Evolutionary conservation across 768 basidiomycete species (phyloP).

Genomic region (Leccinum uliginosum): DNA sequence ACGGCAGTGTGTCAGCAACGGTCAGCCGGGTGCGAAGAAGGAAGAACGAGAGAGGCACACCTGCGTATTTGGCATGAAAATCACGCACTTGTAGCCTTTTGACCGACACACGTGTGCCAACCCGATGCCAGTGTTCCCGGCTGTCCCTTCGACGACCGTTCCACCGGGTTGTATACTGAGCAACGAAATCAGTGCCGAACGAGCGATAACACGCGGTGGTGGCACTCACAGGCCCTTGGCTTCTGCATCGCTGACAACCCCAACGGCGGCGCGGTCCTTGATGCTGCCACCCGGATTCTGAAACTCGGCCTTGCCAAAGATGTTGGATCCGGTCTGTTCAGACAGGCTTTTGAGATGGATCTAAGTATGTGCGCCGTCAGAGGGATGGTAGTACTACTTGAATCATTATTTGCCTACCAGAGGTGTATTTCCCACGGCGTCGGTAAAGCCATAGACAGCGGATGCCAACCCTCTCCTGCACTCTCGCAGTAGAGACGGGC

Average conservation of each 20-base stretch:
- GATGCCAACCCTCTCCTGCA: slow-evolving; percentile 36
- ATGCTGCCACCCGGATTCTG: slow-evolving; percentile 98
- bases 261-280: slow-evolving; percentile 95
- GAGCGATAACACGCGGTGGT: background rate
- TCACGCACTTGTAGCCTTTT: slow-evolving; percentile 94
- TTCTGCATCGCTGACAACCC: slow-evolving; percentile 84
- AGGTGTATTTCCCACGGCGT: slow-evolving; percentile 91
- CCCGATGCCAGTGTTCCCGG: slow-evolving; percentile 97
- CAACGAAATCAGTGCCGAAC: background rate
- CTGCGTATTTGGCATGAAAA: slow-evolving; percentile 98
- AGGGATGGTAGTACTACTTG: background rate
- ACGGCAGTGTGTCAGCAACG: background rate
- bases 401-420: slow-evolving; percentile 60
- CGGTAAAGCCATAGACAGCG: slow-evolving; percentile 73
- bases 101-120: slow-evolving; percentile 92
- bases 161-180: slow-evolving; percentile 83
- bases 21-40: no score
- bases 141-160: slow-evolving; percentile 96
- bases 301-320: slow-evolving; percentile 96
- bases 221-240: slow-evolving; percentile 65
- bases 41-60: slow-evolving; percentile 37
- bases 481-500: background rate
- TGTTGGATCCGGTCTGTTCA: slow-evolving; percentile 74
- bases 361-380: slow-evolving; percentile 36
- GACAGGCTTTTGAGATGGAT: slow-evolving; percentile 81